A percentile compares a stretch with the other conserved stretches of the same genome.
Evolutionary conservation across 352 stramenopile genomes (phyloP).

Genomic region (Pythium folliculosum): DNA sequence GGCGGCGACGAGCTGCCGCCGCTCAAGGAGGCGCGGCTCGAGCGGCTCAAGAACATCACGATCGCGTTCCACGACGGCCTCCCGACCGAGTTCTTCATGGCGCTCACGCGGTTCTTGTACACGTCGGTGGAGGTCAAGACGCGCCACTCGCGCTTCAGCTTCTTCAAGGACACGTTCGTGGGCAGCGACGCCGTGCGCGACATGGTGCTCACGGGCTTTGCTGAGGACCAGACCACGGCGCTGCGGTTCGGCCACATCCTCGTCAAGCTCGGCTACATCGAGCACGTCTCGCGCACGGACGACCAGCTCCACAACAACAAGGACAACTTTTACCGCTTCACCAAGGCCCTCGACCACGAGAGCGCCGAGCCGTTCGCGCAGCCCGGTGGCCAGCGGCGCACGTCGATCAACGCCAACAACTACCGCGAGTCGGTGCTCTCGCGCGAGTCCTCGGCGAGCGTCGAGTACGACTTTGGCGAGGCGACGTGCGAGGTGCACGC

Average conservation of each 20-base stretch:
- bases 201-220: constrained; percentile 76
- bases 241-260: constrained; percentile 78
- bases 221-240: constrained; percentile 70
- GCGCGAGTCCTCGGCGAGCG: constrained; percentile 48
- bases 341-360: constrained; percentile 58
- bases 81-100: constrained; percentile 77
- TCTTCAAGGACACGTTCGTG: constrained; percentile 87
- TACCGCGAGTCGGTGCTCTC: constrained; percentile 78
- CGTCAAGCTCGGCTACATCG: constrained; percentile 79
- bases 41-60: constrained; percentile 74
- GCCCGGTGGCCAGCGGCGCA: constrained; percentile 33
- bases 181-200: constrained; percentile 73
- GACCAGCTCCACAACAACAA: constrained; percentile 84
- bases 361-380: constrained; percentile 38
- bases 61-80: constrained; percentile 82
- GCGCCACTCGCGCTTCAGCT: constrained; percentile 81
- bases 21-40: constrained; percentile 68
- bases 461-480: constrained; percentile 77
- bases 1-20: constrained; percentile 53
- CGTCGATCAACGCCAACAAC: constrained; percentile 65
- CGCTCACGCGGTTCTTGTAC: constrained; percentile 70
- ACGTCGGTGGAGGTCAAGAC: constrained; percentile 82
- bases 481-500: constrained; percentile 81
- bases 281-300: constrained; percentile 76
- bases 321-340: constrained; percentile 88